Evolutionary conservation across 2,329 filamentous ascomycete species (phyloP).

Genomic region (Epichloe bromicola): DNA sequence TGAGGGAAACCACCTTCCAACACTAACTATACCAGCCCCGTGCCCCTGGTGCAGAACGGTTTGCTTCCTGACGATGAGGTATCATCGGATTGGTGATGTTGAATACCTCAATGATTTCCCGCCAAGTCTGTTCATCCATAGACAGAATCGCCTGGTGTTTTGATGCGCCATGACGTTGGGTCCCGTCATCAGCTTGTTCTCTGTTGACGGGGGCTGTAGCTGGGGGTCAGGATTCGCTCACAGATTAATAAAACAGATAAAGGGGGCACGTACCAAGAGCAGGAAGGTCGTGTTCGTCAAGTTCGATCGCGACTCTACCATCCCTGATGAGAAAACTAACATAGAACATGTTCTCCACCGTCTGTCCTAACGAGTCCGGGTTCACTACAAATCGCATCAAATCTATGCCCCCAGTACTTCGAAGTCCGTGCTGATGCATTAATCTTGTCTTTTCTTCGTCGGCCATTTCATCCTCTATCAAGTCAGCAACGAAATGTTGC

Average conservation of each 20-base stretch:
- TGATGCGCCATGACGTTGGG: slow-evolving; percentile 37
- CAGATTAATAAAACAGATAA: neutral
- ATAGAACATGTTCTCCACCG: slow-evolving; percentile 94
- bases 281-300: slow-evolving; percentile 64
- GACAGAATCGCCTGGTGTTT: slow-evolving; percentile 81
- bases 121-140: slow-evolving; percentile 77
- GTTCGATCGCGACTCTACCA: slow-evolving; percentile 60
- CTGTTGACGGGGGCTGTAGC: slow-evolving; percentile 21
- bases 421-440: slow-evolving; percentile 53
- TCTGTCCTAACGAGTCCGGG: slow-evolving; percentile 81
- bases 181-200: slow-evolving; percentile 33
- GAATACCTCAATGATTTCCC: slow-evolving; percentile 62
- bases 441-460: slow-evolving; percentile 35
- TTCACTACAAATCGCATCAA: slow-evolving; percentile 85
- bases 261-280: slow-evolving; percentile 52
- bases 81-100: slow-evolving; percentile 73
- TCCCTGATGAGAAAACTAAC: slow-evolving; percentile 89
- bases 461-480: slow-evolving; percentile 32
- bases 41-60: slow-evolving; percentile 36
- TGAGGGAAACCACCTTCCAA: neutral
- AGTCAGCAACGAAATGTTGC: slow-evolving; percentile 31
- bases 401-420: slow-evolving; percentile 57
- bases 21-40: slow-evolving; percentile 54
- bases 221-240: neutral
- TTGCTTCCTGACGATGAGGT: slow-evolving; percentile 57